Evolutionary conservation across 2,329 filamentous ascomycete species (phyloP).

Genomic region (Lachnellula cervina): DNA sequence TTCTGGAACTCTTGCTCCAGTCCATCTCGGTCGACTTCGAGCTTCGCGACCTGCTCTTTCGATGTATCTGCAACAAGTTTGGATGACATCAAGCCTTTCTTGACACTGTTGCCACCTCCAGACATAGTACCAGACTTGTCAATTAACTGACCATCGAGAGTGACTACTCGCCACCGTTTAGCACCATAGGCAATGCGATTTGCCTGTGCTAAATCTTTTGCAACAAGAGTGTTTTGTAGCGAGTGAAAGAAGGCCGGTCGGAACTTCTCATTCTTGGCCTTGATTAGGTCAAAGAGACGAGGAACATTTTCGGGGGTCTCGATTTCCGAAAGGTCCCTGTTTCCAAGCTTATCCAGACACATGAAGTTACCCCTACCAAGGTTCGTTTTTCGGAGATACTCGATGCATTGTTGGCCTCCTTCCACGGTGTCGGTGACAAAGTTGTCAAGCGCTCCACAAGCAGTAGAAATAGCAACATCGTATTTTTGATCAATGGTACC

Average conservation of each 20-base stretch:
- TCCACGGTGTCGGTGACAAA: slow-evolving; percentile 97
- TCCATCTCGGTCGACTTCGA: slow-evolving; percentile 80
- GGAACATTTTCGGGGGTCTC: slow-evolving; percentile 89
- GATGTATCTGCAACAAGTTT: slow-evolving; percentile 84
- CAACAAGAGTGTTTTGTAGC: slow-evolving; percentile 90
- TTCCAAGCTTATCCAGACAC: slow-evolving; percentile 79
- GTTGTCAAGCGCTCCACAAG: slow-evolving; percentile 85
- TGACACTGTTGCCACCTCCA: slow-evolving; percentile 86
- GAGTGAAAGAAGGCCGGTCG: slow-evolving; percentile 91
- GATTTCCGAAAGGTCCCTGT: slow-evolving; percentile 72
- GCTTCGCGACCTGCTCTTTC: slow-evolving; percentile 81
- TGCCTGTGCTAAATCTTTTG: slow-evolving; percentile 87
- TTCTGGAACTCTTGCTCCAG: slow-evolving; percentile 78
- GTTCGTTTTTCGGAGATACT: slow-evolving; percentile 95
- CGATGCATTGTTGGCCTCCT: slow-evolving; percentile 94
- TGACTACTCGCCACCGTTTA: slow-evolving; percentile 92
- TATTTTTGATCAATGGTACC: slow-evolving; percentile 91
- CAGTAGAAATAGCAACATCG: slow-evolving; percentile 97
- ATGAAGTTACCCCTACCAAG: slow-evolving; percentile 97
- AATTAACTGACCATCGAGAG: slow-evolving; percentile 89
- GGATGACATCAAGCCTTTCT: slow-evolving; percentile 92
- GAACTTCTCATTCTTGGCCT: slow-evolving; percentile 82
- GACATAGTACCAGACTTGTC: slow-evolving; percentile 99
- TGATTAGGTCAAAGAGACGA: slow-evolving; percentile 87
- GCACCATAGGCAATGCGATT: slow-evolving; percentile 96